These are phyloP conservation scores for Rhododendron kiyosumense DNA, from an alignment of 148 eudicot species.

Conservation along the genomic window DNA sequence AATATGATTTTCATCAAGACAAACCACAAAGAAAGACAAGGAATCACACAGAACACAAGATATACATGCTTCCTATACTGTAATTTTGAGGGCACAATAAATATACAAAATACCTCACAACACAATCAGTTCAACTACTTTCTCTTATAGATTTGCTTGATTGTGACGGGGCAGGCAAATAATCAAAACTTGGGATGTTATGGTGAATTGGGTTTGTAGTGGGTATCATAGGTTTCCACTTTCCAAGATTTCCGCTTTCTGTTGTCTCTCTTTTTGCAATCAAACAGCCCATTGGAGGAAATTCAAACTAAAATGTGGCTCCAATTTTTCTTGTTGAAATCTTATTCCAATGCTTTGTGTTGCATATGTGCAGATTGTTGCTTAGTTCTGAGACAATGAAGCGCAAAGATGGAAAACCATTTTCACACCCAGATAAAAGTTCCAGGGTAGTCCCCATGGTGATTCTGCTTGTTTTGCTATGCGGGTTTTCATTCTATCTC, in stretches of 20 bases:
- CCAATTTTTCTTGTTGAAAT: neutral
- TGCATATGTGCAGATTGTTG: constrained; percentile 30
- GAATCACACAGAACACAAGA: neutral
- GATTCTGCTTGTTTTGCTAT: constrained; percentile 47
- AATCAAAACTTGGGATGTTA: neutral
- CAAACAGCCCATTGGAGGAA: neutral
- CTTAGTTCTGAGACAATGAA: constrained; percentile 46
- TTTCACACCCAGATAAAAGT: constrained; percentile 43
- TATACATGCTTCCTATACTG: neutral
- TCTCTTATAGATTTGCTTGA: neutral
- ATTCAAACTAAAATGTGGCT: neutral
- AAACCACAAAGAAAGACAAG: neutral
- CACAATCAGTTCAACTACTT: neutral
- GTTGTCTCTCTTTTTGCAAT: neutral
- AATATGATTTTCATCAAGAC: neutral
- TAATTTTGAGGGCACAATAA: neutral
- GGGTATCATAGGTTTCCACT: neutral
- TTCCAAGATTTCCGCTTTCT: constrained; percentile 7
- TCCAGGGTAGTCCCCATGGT: constrained; percentile 48
- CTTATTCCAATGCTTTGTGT: neutral
- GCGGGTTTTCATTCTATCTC: constrained; percentile 85
- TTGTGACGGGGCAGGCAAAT: neutral
- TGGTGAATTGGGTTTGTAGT: neutral
- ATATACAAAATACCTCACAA: neutral
- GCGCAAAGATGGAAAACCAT: constrained; percentile 58